Base-by-base conservation (phyloP, 805 yeast species). In the Candida pini region DNA sequence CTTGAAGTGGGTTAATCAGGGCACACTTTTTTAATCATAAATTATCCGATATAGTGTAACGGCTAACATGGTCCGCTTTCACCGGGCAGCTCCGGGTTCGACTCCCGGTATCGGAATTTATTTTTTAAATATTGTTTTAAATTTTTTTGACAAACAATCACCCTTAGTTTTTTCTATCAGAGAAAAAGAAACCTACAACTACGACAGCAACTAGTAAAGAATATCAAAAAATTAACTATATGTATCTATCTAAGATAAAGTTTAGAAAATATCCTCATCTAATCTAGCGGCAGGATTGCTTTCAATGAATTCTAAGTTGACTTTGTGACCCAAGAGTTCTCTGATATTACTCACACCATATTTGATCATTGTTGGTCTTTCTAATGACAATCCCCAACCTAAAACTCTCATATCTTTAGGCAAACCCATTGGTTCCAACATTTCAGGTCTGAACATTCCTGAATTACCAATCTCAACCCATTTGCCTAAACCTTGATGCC, bases 401-500 rank as follows among this genome's bases (percentile, higher is more conserved):
- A 88, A 74, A 9, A 90, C 97, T 60, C 97, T 76, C 68, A 94
- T 64, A 58, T 86, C 83, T 68, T 81, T 81, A 40, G 98, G 98
- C 55, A 92, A 74, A 23, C 99, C 99, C 97, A 92, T 90, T 29
- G 96, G 69, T 67, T 88, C 96, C 59, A 94, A 73, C 99, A 92
- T 92, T 68, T 92, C 99, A 10, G 99, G 98, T 67, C 99, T 81
- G 74, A 92, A 92, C 96, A 92, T 83, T 62, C 99, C 99, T 14
- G 97, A 88, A 72, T 92, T 92, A 63, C 99, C 99, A 54, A 92
- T 90, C 71, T 92, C 99, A 44, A 92, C 98, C 98, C 98, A 94
- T 62, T 87, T 92, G 50, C 73, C 80, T 53, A 92, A 73, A 33
- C 96, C 96, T 51, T 78, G 80, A 66, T 92, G 99, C 83, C 86